These are phyloP conservation scores for Dictyostelium brefeldianum DNA, from an alignment of 78 protist genomes.

Conservation along the genomic window DNA sequence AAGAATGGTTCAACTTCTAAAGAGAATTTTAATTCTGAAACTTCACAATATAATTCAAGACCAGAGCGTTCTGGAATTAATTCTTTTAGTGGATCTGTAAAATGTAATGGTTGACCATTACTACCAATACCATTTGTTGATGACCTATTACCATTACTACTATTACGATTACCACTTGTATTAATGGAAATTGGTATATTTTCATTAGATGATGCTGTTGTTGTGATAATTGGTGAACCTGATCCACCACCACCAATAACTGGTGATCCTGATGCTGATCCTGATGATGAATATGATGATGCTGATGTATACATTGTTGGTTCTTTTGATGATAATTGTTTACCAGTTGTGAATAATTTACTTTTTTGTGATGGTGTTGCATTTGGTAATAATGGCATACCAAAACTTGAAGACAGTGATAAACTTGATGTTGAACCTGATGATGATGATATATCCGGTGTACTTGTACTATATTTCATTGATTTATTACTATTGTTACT, in stretches of 20 bases:
- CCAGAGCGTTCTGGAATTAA: slow-evolving; percentile 74
- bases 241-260: neutral
- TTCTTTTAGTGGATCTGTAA: slow-evolving; percentile 61
- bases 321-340: neutral
- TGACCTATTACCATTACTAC: neutral
- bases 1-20: slow-evolving; percentile 70
- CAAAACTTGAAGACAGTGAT: neutral
- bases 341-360: slow-evolving; percentile 18
- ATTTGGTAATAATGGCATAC: neutral
- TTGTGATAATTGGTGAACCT: neutral
- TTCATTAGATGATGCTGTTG: neutral
- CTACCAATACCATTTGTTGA: neutral
- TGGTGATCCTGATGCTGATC: neutral
- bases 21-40: slow-evolving; percentile 60
- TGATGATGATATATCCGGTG: neutral
- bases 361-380: neutral
- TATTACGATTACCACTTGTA: neutral
- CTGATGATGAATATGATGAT: neutral
- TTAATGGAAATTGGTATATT: too few relatives aligned
- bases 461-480: neutral
- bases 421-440: neutral
- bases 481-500: neutral
- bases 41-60: slow-evolving; percentile 66
- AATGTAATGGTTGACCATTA: neutral
- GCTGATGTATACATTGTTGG: neutral